phyloP scores from a whole-genome alignment of 2,329 filamentous ascomycete species.

The Penicillium freii region DNA sequence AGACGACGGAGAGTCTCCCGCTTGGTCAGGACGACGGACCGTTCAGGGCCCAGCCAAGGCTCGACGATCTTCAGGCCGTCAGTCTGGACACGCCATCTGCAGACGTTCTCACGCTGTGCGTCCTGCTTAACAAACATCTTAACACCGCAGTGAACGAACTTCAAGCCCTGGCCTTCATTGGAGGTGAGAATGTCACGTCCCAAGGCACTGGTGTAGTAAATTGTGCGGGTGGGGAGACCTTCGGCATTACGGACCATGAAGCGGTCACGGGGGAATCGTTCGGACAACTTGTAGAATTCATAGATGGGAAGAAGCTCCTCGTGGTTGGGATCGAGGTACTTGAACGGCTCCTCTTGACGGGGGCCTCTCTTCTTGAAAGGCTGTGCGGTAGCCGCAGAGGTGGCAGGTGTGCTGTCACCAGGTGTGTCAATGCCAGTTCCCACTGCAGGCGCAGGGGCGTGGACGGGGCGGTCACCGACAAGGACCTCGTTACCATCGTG shows the following conservation, averaged over 20 bases:
- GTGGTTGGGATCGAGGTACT: conserved; percentile 75
- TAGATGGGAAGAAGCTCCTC: conserved; percentile 74
- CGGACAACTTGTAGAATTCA: conserved; percentile 78
- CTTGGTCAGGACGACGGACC: conserved; percentile 71
- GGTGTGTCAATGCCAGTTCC: conserved; percentile 27
- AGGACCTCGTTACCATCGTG: conserved; percentile 39
- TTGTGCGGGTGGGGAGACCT: conserved; percentile 84
- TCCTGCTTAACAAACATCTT: conserved; percentile 99
- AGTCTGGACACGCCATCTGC: conserved; percentile 91
- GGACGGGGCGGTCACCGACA: conserved; percentile 39
- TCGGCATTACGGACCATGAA: conserved; percentile 95
- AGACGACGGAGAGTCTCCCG: conserved; percentile 78
- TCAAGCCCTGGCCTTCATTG: conserved; percentile 88
- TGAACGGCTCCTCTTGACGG: conserved; percentile 81
- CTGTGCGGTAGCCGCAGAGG: conserved; percentile 17
- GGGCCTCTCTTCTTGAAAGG: conserved; percentile 38
- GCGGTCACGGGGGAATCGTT: conserved; percentile 81
- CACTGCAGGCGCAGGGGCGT: conserved; percentile 29
- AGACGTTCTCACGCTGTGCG: conserved; percentile 79
- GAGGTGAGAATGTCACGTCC: conserved; percentile 79
- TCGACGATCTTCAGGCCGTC: conserved; percentile 91
- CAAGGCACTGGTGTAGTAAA: conserved; percentile 90
- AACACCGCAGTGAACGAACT: conserved; percentile 93
- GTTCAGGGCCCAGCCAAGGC: conserved; percentile 77
- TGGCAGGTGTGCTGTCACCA: conserved; percentile 24